These are phyloP conservation scores for Stropharia rugosoannulata DNA, from an alignment of 768 basidiomycete genomes.

Conservation along the genomic window DNA sequence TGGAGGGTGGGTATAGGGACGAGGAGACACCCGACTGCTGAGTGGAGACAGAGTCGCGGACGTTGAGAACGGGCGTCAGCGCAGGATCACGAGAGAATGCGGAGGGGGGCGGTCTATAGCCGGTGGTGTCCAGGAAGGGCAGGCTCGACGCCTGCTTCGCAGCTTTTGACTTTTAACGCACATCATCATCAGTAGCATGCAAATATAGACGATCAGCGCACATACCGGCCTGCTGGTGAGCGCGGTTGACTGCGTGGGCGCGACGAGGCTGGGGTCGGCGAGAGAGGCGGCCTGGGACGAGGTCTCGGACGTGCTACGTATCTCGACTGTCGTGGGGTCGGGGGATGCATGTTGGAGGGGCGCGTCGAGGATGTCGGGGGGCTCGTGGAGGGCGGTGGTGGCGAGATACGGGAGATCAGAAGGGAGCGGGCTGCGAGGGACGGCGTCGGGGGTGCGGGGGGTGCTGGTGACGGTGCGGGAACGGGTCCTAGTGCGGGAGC, in stretches of 20 bases:
- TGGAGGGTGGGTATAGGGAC: constrained; percentile 76
- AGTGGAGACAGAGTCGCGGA: constrained; percentile 60
- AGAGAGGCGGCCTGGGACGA: constrained; percentile 21
- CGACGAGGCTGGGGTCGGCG: constrained; percentile 31
- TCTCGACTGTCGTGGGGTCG: constrained; percentile 24
- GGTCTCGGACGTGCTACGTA: constrained; percentile 25
- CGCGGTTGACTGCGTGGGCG: constrained; percentile 22
- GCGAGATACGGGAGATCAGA: constrained; percentile 36
- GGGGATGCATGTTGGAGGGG: constrained; percentile 16
- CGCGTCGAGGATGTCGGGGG: constrained; percentile 13
- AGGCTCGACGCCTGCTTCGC: constrained; percentile 28
- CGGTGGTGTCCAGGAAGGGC: constrained; percentile 29
- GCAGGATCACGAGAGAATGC: constrained; percentile 51
- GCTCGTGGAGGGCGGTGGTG: constrained; percentile 23
- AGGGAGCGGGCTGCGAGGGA: constrained; percentile 19
- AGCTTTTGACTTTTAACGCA: constrained; percentile 30
- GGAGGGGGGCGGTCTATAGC: constrained; percentile 37
- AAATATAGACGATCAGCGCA: constrained; percentile 16
- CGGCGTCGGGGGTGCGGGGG: constrained; percentile 21
- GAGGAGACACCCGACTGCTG: constrained; percentile 70
- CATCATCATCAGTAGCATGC: constrained; percentile 7
- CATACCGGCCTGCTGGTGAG: constrained; percentile 34
- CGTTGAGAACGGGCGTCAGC: constrained; percentile 37
- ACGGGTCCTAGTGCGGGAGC: constrained; percentile 53
- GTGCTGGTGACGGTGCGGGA: constrained; percentile 47